A percentile compares a stretch with the other conserved stretches of the same genome.
phyloP scores from a whole-genome alignment of 2,329 filamentous ascomycete genomes.

The Colletotrichum tropicale region DNA sequence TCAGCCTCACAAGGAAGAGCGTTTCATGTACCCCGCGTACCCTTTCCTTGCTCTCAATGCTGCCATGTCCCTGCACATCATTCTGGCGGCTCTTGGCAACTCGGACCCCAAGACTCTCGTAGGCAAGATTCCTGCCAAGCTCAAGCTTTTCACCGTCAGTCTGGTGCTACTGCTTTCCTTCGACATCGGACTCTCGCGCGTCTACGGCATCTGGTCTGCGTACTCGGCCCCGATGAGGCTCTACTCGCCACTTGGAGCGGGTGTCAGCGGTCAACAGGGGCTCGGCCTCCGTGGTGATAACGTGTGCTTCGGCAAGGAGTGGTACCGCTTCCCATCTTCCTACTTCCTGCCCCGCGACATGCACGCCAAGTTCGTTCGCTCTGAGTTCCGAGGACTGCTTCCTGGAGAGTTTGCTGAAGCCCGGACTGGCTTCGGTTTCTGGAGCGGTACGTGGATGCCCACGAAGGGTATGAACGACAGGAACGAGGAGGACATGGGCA shows the following conservation, averaged over 20 bases:
- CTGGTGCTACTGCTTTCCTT: conserved; percentile 67
- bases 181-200: conserved; percentile 72
- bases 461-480: conserved; percentile 89
- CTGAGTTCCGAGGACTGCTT: conserved; percentile 85
- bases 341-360: conserved; percentile 87
- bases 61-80: conserved; percentile 80
- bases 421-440: conserved; percentile 70
- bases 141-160: conserved; percentile 73
- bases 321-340: conserved; percentile 96
- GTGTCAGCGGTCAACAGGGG: conserved; percentile 44
- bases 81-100: conserved; percentile 77
- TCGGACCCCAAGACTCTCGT: conserved; percentile 69
- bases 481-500: conserved; percentile 84
- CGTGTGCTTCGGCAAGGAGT: conserved; percentile 94
- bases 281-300: conserved; percentile 66
- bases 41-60: conserved; percentile 90
- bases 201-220: conserved; percentile 76
- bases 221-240: conserved; percentile 82
- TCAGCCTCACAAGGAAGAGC: conserved; percentile 96
- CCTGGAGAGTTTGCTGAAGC: conserved; percentile 90
- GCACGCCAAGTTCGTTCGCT: conserved; percentile 87
- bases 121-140: conserved; percentile 72
- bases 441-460: conserved; percentile 82
- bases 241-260: conserved; percentile 70
- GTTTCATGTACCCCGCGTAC: conserved; percentile 98